Evolutionary conservation across 2,329 filamentous ascomycete genomes (phyloP).

Genomic region (Cryphonectria naterciae): DNA sequence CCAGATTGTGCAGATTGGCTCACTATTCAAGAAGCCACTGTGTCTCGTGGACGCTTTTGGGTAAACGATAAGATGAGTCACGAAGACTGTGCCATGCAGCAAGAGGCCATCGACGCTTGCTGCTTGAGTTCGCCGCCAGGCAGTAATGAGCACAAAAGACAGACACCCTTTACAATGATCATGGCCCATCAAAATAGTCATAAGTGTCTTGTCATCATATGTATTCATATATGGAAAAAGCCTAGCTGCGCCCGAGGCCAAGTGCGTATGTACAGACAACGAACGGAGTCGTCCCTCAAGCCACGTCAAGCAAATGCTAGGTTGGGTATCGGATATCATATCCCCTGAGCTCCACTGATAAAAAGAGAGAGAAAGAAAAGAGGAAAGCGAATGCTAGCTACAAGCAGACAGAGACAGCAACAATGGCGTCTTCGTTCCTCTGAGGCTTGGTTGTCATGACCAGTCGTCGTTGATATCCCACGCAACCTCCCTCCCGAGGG

Average conservation of each 20-base stretch:
- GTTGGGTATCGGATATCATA: constrained; percentile 26
- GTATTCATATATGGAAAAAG: background rate
- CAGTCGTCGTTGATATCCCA: constrained; percentile 29
- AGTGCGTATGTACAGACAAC: constrained; percentile 6
- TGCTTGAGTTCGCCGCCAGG: background rate
- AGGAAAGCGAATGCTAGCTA: constrained; percentile 31
- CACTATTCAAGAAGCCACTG: background rate
- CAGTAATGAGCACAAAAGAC: background rate
- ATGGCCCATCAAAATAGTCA: background rate
- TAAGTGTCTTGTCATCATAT: background rate
- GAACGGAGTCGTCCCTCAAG: constrained; percentile 4
- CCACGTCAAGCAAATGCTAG: constrained; percentile 6
- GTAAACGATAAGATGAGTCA: background rate
- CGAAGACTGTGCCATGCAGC: background rate
- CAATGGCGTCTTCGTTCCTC: constrained; percentile 16
- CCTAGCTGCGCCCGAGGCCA: background rate
- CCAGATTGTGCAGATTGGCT: background rate
- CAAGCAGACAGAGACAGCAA: constrained; percentile 28
- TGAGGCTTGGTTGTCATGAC: constrained; percentile 33
- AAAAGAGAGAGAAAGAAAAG: constrained; percentile 19
- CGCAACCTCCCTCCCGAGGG: background rate
- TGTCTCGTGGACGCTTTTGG: background rate
- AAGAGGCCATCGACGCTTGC: background rate
- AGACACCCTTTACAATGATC: background rate
- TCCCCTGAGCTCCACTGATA: constrained; percentile 6